Evolutionary conservation across 2,329 filamentous ascomycete species (phyloP), one percentile per base, ranked within the genome.

Genomic region (Verruconis gallopava): DNA sequence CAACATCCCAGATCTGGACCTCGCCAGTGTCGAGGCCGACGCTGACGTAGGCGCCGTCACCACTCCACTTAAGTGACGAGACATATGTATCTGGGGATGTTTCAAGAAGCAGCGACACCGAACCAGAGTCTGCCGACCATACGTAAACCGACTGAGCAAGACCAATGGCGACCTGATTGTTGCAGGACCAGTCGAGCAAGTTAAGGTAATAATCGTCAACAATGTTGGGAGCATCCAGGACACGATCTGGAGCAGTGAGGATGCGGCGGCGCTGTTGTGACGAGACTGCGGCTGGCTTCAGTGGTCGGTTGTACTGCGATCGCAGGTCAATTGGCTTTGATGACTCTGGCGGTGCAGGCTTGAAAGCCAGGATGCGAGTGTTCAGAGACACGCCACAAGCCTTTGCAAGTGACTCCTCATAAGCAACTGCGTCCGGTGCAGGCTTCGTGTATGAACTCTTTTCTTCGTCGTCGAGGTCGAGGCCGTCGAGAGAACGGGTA

Each of bases 181-280:
- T 81, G 4, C 86, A 91, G 58, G 88, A 94, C 91, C 91, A 98
- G 68, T 98, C 91, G 19, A 98, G 77, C 30, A 98, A 73, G 70
- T 98, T 98, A 53, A 98, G 81, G 63, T 98, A 98, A 73, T 96
- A 98, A 67, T 98, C 91, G 55, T 98, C 91, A 47, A 96, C 82
- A 41, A 98, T 77, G 43, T 89, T 91, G 4, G 91, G 91, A 3
- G 91, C 91, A 63, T 98, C 91, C 19, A 98, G 76, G 12, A 98
- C 91, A 49, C 91, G 84, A 65, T 98, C 91, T 9, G 91, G 91
- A 11, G 89, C 86, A 5, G 91, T 95, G 41, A 91, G 82, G 46
- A 98, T 85, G 53, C 89, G 84, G 48, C 91, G 83, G 50, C 88
- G 80, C 64, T 86, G 86, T 62, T 95, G 86, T 21, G 88, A 85